Percentiles rank a stretch among this genome's conserved stretches.
Evolutionary conservation across 352 stramenopile species (phyloP).

Genomic region (Phytophthora pini): DNA sequence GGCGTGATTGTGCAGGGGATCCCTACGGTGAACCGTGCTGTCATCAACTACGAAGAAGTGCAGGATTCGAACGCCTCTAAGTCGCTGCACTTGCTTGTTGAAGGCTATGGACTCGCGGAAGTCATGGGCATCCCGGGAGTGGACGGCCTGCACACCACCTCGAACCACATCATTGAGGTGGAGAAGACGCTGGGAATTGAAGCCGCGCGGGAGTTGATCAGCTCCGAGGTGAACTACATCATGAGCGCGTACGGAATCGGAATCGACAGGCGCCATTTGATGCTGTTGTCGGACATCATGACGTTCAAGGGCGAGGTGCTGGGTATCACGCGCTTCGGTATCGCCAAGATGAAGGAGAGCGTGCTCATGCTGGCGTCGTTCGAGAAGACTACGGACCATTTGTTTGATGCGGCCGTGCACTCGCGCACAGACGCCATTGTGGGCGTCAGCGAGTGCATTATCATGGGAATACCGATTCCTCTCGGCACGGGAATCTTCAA

Average conservation of each 20-base stretch:
- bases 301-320: slow-evolving; percentile 97
- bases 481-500: slow-evolving; percentile 99
- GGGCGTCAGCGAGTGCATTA: slow-evolving; percentile 99
- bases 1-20: slow-evolving; percentile 99
- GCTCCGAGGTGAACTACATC: slow-evolving; percentile 99
- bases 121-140: slow-evolving; percentile 98
- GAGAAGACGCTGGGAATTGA: slow-evolving; percentile 98
- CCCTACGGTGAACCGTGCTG: slow-evolving; percentile 96
- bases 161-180: slow-evolving; percentile 99
- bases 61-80: slow-evolving; percentile 62
- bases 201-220: slow-evolving; percentile 96
- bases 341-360: slow-evolving; percentile 99
- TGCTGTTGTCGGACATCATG: slow-evolving; percentile 99
- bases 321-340: slow-evolving; percentile 96
- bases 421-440: slow-evolving; percentile 98
- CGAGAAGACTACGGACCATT: slow-evolving; percentile 99
- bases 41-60: slow-evolving; percentile 98
- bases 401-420: slow-evolving; percentile 99
- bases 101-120: slow-evolving; percentile 97
- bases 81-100: slow-evolving; percentile 97
- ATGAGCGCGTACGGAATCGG: slow-evolving; percentile 99
- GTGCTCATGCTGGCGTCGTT: slow-evolving; percentile 99
- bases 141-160: slow-evolving; percentile 95
- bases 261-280: slow-evolving; percentile 99
- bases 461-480: slow-evolving; percentile 99